Conservation (phyloP, 768 basidiomycete genomes). For the Serpula lacrymans region DNA sequence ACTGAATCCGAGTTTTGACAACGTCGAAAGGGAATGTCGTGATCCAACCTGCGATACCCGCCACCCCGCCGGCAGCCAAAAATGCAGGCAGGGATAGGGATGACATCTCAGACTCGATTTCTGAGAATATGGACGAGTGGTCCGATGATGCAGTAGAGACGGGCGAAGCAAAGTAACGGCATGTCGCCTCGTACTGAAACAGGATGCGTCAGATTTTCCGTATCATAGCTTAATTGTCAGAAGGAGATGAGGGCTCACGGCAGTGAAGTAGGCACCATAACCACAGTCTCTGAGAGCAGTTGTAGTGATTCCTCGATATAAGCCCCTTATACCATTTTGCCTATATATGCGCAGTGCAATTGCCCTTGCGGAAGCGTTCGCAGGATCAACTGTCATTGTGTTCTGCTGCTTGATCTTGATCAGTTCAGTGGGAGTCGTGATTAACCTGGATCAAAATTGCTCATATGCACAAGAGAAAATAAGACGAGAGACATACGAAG, state of each 20-base stretch:
- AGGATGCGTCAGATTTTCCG: constrained; percentile 2
- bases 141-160: constrained; percentile 16
- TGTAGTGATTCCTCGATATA: constrained; percentile 74
- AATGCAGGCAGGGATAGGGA: constrained; percentile 48
- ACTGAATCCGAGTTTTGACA: constrained; percentile 87
- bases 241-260: constrained; percentile 39
- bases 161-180: constrained; percentile 41
- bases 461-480: constrained; percentile 1
- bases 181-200: constrained; percentile 59
- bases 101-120: constrained; percentile 36
- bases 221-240: constrained; percentile 5
- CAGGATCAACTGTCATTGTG: constrained; percentile 28
- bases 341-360: constrained; percentile 57
- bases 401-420: constrained; percentile 85
- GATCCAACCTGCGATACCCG: constrained; percentile 76
- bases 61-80: constrained; percentile 71
- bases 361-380: constrained; percentile 43
- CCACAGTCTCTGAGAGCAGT: constrained; percentile 78
- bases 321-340: constrained; percentile 54
- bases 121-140: constrained; percentile 36
- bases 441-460: constrained; percentile 4
- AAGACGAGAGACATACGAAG: constrained; percentile 55
- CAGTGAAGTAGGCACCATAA: constrained; percentile 83
- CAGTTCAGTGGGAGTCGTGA: constrained; percentile 83
- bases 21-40: constrained; percentile 87